These are phyloP conservation scores for Ceratocystis eucalypticola DNA, from an alignment of 2,329 filamentous ascomycete species.

Conservation along the genomic window DNA sequence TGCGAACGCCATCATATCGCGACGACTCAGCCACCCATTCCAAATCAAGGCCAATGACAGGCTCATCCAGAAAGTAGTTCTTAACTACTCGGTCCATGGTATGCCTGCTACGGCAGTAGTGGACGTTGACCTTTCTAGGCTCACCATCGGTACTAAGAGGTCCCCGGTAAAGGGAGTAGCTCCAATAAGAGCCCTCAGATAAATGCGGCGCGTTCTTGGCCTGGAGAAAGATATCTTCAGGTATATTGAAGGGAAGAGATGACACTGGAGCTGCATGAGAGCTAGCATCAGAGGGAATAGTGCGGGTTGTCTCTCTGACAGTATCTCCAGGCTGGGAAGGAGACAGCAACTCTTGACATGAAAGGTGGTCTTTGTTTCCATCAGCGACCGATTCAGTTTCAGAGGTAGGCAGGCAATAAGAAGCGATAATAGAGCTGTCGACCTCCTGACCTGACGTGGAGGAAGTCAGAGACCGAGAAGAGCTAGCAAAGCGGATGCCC, in stretches of 20 bases:
- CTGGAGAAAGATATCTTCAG: constrained; percentile 32
- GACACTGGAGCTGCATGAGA: constrained; percentile 27
- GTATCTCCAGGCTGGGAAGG: neutral
- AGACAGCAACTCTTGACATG: neutral
- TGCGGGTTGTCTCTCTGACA: constrained; percentile 4
- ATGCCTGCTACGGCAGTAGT: constrained; percentile 60
- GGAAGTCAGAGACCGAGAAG: neutral
- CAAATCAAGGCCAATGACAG: constrained; percentile 74
- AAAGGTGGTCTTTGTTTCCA: neutral
- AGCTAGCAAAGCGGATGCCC: constrained; percentile 13
- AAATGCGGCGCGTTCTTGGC: constrained; percentile 36
- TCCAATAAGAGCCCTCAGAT: constrained; percentile 48
- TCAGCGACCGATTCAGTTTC: neutral
- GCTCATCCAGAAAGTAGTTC: constrained; percentile 50
- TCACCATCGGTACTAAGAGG: constrained; percentile 28
- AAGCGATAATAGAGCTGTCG: neutral
- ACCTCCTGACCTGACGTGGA: neutral
- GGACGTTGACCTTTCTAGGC: constrained; percentile 47
- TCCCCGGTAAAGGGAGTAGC: constrained; percentile 51
- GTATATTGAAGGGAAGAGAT: constrained; percentile 35
- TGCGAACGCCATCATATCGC: constrained; percentile 38
- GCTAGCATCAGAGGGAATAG: constrained; percentile 19
- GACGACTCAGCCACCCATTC: constrained; percentile 57
- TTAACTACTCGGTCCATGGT: constrained; percentile 53
- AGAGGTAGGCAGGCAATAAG: neutral